Conservation (phyloP, 768 basidiomycete genomes). For the Kockovaella imperatae region DNA sequence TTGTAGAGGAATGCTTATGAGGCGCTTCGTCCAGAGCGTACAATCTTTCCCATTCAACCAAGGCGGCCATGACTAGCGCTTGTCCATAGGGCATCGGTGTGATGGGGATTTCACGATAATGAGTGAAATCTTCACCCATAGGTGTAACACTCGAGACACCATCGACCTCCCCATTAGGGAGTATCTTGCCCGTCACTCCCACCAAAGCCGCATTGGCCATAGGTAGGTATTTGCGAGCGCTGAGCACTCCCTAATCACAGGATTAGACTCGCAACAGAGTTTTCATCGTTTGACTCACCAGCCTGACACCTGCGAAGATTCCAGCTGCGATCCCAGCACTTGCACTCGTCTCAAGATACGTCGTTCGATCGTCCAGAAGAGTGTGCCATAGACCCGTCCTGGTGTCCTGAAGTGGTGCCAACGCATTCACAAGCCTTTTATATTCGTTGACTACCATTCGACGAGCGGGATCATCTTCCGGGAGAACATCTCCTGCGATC, state of each 20-base stretch:
- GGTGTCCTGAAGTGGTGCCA: conserved; percentile 50
- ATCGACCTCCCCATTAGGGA: conserved; percentile 49
- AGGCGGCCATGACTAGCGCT: conserved; percentile 46
- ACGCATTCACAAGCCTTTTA: conserved; percentile 50
- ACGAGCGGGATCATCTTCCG: conserved; percentile 48
- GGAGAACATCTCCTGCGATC: conserved; percentile 47
- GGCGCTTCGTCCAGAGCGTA: no score
- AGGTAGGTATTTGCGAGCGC: conserved; percentile 8
- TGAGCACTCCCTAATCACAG: conserved; percentile 13
- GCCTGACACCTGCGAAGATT: conserved; percentile 13
- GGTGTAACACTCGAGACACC: conserved; percentile 54
- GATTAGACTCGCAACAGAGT: neutral
- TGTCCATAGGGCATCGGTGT: conserved; percentile 57
- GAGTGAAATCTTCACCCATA: conserved; percentile 50
- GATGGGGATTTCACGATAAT: conserved; percentile 51
- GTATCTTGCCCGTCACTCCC: conserved; percentile 49
- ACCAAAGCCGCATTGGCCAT: conserved; percentile 18
- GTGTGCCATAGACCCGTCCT: conserved; percentile 54
- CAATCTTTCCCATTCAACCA: conserved; percentile 26
- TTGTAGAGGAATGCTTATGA: no score
- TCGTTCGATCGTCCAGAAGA: conserved; percentile 50
- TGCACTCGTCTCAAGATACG: conserved; percentile 50
- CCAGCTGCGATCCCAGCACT: conserved; percentile 36
- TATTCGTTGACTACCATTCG: conserved; percentile 48
- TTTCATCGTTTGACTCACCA: no score